phyloP scores from a whole-genome alignment of 202 grass and related monocot genomes.

The Bolboschoenoplectus hybrid region DNA sequence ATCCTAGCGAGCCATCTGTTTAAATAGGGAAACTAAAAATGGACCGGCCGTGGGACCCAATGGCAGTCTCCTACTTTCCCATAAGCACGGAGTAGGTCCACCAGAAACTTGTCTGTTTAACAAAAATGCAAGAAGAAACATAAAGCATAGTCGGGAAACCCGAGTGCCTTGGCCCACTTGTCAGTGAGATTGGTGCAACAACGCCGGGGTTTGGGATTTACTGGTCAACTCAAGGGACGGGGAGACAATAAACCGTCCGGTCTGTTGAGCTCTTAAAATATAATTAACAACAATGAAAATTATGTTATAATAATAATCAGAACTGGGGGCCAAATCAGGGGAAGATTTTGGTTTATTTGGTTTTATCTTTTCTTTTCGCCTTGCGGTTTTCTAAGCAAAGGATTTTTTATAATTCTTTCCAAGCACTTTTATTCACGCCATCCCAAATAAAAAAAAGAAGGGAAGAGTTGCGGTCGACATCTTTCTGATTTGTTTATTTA shows the following conservation, averaged over 20 bases:
- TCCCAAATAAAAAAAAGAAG: not conserved
- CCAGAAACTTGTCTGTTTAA: not conserved
- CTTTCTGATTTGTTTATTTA: no score
- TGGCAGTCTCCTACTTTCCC: not conserved
- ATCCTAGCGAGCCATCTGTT: not conserved
- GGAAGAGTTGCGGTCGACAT: not conserved
- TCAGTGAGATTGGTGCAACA: not conserved
- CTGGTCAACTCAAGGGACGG: not conserved
- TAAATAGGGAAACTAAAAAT: not conserved
- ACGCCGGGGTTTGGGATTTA: not conserved
- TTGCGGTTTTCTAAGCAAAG: not conserved
- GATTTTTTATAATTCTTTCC: not conserved
- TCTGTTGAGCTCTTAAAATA: not conserved
- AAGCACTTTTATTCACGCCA: not conserved
- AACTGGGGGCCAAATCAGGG: slow-evolving; percentile 36
- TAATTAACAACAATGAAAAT: not conserved
- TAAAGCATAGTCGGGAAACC: no score
- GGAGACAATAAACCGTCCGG: not conserved
- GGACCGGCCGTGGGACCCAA: not conserved
- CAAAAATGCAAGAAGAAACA: not conserved
- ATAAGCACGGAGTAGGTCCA: not conserved
- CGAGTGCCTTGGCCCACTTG: not conserved
- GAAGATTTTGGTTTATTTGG: slow-evolving; percentile 3
- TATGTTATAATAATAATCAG: slow-evolving; percentile 8
- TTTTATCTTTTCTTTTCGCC: not conserved